Evolutionary conservation across 108 stramenopile species (phyloP).

Genomic region (Nitzschia sp.): DNA sequence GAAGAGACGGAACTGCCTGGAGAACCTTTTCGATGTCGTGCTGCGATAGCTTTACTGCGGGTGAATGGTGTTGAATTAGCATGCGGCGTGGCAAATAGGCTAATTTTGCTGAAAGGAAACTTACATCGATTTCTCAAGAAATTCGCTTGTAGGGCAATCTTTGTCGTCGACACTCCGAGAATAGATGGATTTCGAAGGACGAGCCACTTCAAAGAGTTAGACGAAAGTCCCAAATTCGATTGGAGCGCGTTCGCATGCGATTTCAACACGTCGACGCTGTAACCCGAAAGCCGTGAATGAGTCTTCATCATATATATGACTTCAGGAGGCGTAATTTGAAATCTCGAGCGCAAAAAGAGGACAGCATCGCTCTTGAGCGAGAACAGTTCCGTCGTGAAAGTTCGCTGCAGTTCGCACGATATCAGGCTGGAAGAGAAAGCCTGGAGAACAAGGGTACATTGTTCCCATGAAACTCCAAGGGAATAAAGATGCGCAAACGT

Average conservation of each 20-base stretch:
- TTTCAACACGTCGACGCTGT: constrained; percentile 33
- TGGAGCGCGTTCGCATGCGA: constrained; percentile 46
- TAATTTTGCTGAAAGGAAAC: neutral
- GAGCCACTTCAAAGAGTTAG: constrained; percentile 33
- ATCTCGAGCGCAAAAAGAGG: constrained; percentile 45
- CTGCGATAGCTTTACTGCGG: constrained; percentile 38
- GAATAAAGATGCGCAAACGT: constrained; percentile 45
- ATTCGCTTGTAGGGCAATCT: constrained; percentile 32
- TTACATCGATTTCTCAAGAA: constrained; percentile 53
- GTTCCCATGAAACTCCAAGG: constrained; percentile 45
- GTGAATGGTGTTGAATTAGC: neutral
- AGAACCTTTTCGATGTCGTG: constrained; percentile 31
- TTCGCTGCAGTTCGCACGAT: constrained; percentile 46
- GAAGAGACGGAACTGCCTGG: constrained; percentile 47
- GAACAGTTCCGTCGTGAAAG: constrained; percentile 43
- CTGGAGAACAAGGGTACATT: constrained; percentile 35
- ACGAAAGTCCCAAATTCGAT: constrained; percentile 32
- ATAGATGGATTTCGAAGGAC: constrained; percentile 51
- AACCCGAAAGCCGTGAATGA: constrained; percentile 45
- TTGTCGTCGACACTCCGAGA: constrained; percentile 40
- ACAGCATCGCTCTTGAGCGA: constrained; percentile 28
- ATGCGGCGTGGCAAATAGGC: neutral
- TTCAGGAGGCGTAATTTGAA: constrained; percentile 41
- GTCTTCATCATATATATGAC: constrained; percentile 46
- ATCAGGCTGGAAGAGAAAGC: constrained; percentile 35